A percentile compares a stretch with the other conserved stretches of the same genome.
Evolutionary conservation across 1,139 yeast species (phyloP).

Genomic region (Protomyces gravidus): DNA sequence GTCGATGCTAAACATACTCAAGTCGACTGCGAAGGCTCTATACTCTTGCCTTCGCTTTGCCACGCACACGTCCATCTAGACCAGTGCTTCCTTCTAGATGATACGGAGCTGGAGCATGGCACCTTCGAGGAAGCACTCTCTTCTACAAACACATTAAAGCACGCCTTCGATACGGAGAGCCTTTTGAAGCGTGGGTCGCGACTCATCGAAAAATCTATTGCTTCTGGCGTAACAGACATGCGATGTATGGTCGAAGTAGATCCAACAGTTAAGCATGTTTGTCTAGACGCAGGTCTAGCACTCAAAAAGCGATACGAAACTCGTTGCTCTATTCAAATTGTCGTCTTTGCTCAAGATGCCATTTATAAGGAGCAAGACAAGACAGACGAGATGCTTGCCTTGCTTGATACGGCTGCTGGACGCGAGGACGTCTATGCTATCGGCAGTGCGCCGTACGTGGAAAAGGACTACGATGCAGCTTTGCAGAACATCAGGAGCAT

Average conservation of each 20-base stretch:
- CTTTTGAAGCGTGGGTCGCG: not conserved
- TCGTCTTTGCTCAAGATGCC: constrained; percentile 6
- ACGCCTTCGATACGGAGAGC: not conserved
- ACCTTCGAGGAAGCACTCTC: not conserved
- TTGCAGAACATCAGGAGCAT: not conserved
- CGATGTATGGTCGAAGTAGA: constrained; percentile 4
- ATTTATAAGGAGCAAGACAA: not conserved
- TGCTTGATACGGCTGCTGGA: not conserved
- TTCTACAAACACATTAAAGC: not conserved
- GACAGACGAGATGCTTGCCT: not conserved
- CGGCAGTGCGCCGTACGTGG: constrained; percentile 6
- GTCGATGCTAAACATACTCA: not conserved
- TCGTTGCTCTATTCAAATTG: not conserved
- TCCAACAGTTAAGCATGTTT: not conserved
- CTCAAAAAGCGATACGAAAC: not conserved
- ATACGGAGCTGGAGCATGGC: not conserved
- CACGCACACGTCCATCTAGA: constrained; percentile 9
- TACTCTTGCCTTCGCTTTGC: not conserved
- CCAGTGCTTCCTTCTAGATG: constrained; percentile 5
- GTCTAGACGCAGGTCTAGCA: constrained; percentile 1
- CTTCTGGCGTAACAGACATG: not conserved
- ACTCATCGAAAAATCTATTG: not conserved
- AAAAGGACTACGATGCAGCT: not conserved
- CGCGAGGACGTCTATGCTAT: not conserved
- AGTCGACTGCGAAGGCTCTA: not conserved